phyloP scores from a whole-genome alignment of 306 rosid species.

The Dalbergia cochinchinensis region DNA sequence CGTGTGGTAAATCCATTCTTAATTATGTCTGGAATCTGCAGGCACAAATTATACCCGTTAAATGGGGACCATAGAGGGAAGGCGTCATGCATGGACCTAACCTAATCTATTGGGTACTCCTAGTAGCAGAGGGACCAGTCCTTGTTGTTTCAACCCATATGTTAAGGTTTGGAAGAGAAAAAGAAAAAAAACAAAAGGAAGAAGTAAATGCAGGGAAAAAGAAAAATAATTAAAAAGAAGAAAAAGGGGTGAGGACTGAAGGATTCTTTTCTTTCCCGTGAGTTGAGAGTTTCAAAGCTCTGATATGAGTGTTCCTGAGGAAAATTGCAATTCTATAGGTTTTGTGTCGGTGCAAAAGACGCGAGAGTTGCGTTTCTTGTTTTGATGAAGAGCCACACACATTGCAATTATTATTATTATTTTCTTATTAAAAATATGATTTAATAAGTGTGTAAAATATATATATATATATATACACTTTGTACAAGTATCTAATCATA shows the following conservation, averaged over 20 bases:
- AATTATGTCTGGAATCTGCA: slow-evolving; percentile 18
- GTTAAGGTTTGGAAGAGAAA: not conserved
- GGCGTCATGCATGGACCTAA: not conserved
- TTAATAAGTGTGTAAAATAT: too few relatives aligned
- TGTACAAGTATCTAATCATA: not conserved
- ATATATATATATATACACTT: too few relatives aligned
- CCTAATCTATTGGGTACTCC: not conserved
- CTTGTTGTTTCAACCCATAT: not conserved
- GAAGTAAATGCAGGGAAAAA: not conserved
- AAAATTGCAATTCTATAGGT: slow-evolving; percentile 3
- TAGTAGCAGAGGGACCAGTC: not conserved
- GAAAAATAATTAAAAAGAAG: not conserved
- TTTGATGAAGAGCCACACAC: slow-evolving; percentile 13
- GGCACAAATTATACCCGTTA: slow-evolving; percentile 1
- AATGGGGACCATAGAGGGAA: slow-evolving; percentile 33
- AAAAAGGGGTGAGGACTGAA: not conserved
- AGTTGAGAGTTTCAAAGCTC: slow-evolving; percentile 44
- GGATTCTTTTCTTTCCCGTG: slow-evolving; percentile 39
- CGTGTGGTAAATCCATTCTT: not conserved
- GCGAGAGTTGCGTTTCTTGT: slow-evolving; percentile 38
- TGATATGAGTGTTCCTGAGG: slow-evolving; percentile 9
- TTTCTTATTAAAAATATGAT: too few relatives aligned
- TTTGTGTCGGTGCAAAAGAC: slow-evolving; percentile 43
- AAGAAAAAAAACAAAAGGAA: not conserved
- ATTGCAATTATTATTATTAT: too few relatives aligned